Percentiles rank a stretch among this genome's conserved stretches.
phyloP scores from a whole-genome alignment of 495 filamentous ascomycete species.

The Penicillium bovifimosum region DNA sequence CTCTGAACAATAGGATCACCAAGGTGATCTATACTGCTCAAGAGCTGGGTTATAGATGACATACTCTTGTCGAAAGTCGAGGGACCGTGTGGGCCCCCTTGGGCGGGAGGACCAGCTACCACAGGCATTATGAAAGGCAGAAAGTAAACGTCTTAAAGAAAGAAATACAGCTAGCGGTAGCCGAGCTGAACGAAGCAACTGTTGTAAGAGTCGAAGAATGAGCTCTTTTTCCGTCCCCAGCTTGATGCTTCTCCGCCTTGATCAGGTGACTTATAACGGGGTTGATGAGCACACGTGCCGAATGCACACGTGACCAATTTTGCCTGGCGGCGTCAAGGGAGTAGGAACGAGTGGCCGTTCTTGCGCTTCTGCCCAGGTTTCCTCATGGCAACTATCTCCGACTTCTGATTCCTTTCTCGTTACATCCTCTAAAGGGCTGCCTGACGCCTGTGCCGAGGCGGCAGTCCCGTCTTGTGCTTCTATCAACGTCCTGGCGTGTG shows the following conservation, averaged over 20 bases:
- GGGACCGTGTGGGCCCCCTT: slow-evolving; percentile 51
- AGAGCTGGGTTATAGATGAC: slow-evolving; percentile 24
- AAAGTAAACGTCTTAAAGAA: background rate
- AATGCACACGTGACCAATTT: slow-evolving; percentile 12
- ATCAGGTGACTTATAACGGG: slow-evolving; percentile 17
- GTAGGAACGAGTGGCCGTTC: slow-evolving; percentile 15
- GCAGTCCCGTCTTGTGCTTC: slow-evolving; percentile 33
- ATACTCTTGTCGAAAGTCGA: slow-evolving; percentile 91
- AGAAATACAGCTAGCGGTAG: background rate
- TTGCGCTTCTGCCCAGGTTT: slow-evolving; percentile 22
- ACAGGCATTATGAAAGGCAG: slow-evolving; percentile 53
- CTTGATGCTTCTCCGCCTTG: slow-evolving; percentile 17
- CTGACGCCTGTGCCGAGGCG: slow-evolving; percentile 35
- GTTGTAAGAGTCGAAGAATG: background rate
- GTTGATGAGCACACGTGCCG: slow-evolving; percentile 13
- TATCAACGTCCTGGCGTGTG: slow-evolving; percentile 26
- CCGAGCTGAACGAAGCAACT: background rate
- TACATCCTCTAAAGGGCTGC: slow-evolving; percentile 25
- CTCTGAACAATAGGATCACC: background rate
- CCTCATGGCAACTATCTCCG: slow-evolving; percentile 28
- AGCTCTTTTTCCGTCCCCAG: slow-evolving; percentile 18
- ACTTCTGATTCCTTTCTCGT: slow-evolving; percentile 21
- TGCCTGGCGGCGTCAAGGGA: slow-evolving; percentile 22
- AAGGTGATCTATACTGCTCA: background rate
- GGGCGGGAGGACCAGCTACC: slow-evolving; percentile 51